Conservation (phyloP, 345 rosid genomes). For the Rhodamnia rubescens region DNA sequence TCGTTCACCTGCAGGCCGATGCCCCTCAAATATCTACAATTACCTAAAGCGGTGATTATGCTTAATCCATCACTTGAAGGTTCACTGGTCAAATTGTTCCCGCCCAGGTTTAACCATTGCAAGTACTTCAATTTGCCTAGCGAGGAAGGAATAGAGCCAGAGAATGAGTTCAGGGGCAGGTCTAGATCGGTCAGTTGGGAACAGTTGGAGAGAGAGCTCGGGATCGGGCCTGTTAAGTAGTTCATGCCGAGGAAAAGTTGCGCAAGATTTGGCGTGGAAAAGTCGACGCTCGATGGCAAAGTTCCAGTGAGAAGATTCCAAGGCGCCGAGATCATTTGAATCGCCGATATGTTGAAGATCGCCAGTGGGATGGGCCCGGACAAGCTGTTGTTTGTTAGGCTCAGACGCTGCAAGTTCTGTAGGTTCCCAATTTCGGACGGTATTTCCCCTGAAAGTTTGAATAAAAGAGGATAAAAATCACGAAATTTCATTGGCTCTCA, state of each 20-base stretch:
- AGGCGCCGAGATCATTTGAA: not conserved
- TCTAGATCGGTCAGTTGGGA: not conserved
- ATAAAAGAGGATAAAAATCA: not conserved
- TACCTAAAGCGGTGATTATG: not conserved
- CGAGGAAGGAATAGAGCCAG: not conserved
- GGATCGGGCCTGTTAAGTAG: not conserved
- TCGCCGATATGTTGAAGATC: not conserved
- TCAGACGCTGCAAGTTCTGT: fast-evolving
- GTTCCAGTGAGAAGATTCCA: not conserved
- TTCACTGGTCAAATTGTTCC: not conserved
- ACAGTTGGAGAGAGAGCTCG: not conserved
- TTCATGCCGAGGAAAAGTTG: not conserved
- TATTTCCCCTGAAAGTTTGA: not conserved
- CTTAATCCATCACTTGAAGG: not conserved
- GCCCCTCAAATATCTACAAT: not conserved
- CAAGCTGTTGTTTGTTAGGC: not conserved
- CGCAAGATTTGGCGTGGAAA: not conserved
- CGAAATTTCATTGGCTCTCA: not conserved
- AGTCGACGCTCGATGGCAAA: not conserved
- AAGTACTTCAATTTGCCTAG: not conserved
- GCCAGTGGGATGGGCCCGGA: not conserved
- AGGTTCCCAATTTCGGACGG: not conserved
- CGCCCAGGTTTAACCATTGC: not conserved
- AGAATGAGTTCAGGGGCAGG: not conserved
- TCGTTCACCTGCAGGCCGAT: not conserved